Evolutionary conservation across 208 protist genomes (phyloP).

Genomic region (Zelonia costaricensis): DNA sequence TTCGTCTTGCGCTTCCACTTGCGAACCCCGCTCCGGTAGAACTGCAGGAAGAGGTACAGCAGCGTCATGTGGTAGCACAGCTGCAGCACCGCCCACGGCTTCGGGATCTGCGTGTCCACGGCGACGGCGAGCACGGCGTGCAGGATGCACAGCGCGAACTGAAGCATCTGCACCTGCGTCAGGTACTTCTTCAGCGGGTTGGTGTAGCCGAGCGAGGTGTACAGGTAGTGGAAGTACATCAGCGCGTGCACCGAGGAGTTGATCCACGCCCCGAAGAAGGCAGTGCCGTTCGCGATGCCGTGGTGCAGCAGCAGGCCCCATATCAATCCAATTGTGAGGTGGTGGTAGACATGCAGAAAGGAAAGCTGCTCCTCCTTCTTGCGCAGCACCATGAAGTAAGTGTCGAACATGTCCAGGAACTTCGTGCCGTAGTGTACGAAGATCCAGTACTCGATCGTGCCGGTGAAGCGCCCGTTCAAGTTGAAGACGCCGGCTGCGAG

Average conservation of each 20-base stretch:
- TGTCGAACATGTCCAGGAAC: constrained; percentile 91
- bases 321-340: constrained; percentile 86
- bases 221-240: constrained; percentile 94
- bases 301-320: constrained; percentile 87
- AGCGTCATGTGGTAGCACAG: constrained; percentile 86
- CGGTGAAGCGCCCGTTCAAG: constrained; percentile 70
- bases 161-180: constrained; percentile 86
- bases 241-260: constrained; percentile 89
- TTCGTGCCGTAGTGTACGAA: constrained; percentile 90
- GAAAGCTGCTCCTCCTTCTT: constrained; percentile 87
- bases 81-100: constrained; percentile 64
- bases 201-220: constrained; percentile 76
- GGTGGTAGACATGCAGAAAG: constrained; percentile 93
- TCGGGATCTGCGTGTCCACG: constrained; percentile 62
- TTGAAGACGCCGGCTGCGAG: constrained; percentile 72
- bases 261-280: constrained; percentile 89
- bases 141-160: constrained; percentile 85
- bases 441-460: constrained; percentile 78
- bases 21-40: constrained; percentile 50
- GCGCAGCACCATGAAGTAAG: constrained; percentile 88
- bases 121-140: constrained; percentile 73
- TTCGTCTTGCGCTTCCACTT: constrained; percentile 25
- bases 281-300: constrained; percentile 85
- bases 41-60: constrained; percentile 82
- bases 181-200: constrained; percentile 90